Conservation (phyloP, 768 basidiomycete genomes). For the Podaxis sp. region DNA sequence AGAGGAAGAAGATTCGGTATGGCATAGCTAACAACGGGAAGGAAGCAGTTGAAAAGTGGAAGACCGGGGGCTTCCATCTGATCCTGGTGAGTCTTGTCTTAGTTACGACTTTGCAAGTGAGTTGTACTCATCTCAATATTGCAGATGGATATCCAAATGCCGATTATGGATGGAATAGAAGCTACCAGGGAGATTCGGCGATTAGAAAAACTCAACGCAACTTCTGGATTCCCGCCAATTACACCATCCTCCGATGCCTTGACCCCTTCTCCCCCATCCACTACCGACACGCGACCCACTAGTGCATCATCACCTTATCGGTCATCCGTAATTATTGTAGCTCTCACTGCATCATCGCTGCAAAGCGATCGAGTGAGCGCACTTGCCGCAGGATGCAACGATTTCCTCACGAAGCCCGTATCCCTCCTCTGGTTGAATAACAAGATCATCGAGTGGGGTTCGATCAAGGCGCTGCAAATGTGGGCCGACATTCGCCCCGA, state of each 20-base stretch:
- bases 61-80: slow-evolving; percentile 88
- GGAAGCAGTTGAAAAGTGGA: slow-evolving; percentile 96
- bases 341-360: slow-evolving; percentile 95
- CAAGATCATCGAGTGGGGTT: slow-evolving; percentile 99
- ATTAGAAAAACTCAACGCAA: slow-evolving; percentile 67
- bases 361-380: slow-evolving; percentile 94
- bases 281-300: slow-evolving; percentile 40
- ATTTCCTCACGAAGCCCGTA: slow-evolving; percentile 97
- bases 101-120: not conserved
- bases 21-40: slow-evolving; percentile 93
- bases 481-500: slow-evolving; percentile 82
- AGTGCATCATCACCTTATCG: slow-evolving; percentile 64
- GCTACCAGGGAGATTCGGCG: slow-evolving; percentile 95
- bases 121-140: slow-evolving; percentile 17
- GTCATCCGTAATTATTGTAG: slow-evolving; percentile 97
- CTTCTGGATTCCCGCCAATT: slow-evolving; percentile 64
- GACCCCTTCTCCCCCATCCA: slow-evolving; percentile 23
- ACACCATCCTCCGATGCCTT: slow-evolving; percentile 63
- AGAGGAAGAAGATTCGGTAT: slow-evolving; percentile 92
- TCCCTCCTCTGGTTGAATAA: slow-evolving; percentile 93
- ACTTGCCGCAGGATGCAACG: slow-evolving; percentile 98
- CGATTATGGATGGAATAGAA: slow-evolving; percentile 97
- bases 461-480: slow-evolving; percentile 92
- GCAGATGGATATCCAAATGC: slow-evolving; percentile 99
- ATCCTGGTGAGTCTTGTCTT: slow-evolving; percentile 70